phyloP scores from a whole-genome alignment of 2,329 filamentous ascomycete genomes.

The Boeremia lycopersici region DNA sequence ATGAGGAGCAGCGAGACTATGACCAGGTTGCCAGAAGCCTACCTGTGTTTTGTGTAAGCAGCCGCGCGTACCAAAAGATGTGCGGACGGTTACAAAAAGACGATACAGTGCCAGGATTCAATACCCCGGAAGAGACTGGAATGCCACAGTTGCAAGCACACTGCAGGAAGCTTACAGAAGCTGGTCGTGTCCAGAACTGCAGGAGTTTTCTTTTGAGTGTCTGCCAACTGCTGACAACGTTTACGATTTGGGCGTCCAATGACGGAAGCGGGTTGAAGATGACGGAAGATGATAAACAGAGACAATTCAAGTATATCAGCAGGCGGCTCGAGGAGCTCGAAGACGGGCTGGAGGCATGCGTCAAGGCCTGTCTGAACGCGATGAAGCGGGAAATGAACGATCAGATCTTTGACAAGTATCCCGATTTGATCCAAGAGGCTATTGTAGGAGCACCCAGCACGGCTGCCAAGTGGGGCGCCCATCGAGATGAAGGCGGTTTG shows the following conservation, averaged over 20 bases:
- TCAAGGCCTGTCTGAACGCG: constrained; percentile 47
- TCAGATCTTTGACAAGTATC: constrained; percentile 56
- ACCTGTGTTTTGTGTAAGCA: constrained; percentile 69
- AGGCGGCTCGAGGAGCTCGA: constrained; percentile 49
- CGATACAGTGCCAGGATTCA: constrained; percentile 59
- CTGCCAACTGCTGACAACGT: constrained; percentile 58
- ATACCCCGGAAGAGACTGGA: constrained; percentile 60
- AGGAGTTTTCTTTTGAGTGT: constrained; percentile 60
- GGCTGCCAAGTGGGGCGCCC: constrained; percentile 44
- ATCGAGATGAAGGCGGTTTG: constrained; percentile 54
- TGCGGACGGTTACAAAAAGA: constrained; percentile 61
- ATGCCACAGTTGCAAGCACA: constrained; percentile 63
- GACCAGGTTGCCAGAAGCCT: constrained; percentile 60
- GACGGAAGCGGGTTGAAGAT: constrained; percentile 51
- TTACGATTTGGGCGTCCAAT: constrained; percentile 58
- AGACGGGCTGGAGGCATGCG: constrained; percentile 49
- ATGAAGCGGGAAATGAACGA: constrained; percentile 51
- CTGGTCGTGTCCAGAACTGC: constrained; percentile 52
- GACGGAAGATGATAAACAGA: constrained; percentile 48
- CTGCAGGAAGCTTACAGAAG: constrained; percentile 63
- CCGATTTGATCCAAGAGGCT: constrained; percentile 49
- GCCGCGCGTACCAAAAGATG: constrained; percentile 67
- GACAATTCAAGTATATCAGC: constrained; percentile 49
- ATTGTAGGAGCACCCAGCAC: constrained; percentile 44
- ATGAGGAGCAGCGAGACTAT: constrained; percentile 63